Evolutionary conservation across 2,329 filamentous ascomycete species (phyloP).

Genomic region (Ascochyta rabiei): DNA sequence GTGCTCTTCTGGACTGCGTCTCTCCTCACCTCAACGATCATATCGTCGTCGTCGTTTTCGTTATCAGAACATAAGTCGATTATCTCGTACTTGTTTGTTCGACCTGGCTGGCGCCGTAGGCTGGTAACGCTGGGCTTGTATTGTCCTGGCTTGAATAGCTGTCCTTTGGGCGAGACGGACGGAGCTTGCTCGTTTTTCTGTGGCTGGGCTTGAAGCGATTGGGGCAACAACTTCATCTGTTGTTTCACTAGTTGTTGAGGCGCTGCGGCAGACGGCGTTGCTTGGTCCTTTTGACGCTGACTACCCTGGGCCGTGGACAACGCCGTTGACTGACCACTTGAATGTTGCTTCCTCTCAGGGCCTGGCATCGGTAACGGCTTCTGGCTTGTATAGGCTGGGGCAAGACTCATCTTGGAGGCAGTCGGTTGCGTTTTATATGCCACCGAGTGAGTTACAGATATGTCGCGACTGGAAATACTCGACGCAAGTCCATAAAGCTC

Average conservation of each 20-base stretch:
- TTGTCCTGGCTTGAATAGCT: not conserved
- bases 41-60: not conserved
- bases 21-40: not conserved
- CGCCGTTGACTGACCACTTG: not conserved
- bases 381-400: not conserved
- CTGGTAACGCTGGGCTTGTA: not conserved
- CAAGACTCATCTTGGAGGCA: not conserved
- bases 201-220: not conserved
- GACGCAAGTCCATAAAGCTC: not conserved
- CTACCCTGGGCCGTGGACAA: not conserved
- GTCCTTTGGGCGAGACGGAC: not conserved
- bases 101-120: not conserved
- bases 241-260: not conserved
- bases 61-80: constrained; percentile 1
- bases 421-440: not conserved
- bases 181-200: not conserved
- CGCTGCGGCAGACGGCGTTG: not conserved
- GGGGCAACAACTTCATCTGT: not conserved
- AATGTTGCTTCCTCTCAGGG: not conserved
- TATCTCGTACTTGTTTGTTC: not conserved
- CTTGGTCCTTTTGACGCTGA: not conserved
- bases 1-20: not conserved
- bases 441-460: not conserved
- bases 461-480: not conserved
- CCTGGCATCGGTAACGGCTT: not conserved